Percentiles rank a stretch among this genome's conserved stretches.
These are phyloP conservation scores for Saccharomycopsis fibuligera DNA, from an alignment of 805 yeast genomes.

Conservation along the genomic window DNA sequence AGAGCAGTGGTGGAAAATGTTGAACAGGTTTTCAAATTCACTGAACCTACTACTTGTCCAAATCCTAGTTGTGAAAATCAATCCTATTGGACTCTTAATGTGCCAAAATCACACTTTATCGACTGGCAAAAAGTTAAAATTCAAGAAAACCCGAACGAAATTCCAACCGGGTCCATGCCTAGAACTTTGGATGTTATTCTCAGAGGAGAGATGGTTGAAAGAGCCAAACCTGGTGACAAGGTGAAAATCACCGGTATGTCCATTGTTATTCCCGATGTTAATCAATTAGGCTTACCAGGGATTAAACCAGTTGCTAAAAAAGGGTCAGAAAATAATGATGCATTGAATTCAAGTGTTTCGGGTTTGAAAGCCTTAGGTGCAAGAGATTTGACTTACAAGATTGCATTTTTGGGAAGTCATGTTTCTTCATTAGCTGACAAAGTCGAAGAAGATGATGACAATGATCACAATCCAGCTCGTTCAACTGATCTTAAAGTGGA, in stretches of 20 bases:
- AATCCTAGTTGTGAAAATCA: conserved; percentile 85
- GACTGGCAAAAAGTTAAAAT: conserved; percentile 97
- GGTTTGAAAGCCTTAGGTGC: conserved; percentile 90
- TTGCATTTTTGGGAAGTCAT: conserved; percentile 89
- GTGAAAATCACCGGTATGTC: conserved; percentile 92
- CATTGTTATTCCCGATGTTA: conserved; percentile 89
- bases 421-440: conserved; percentile 55
- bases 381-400: conserved; percentile 84
- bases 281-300: conserved; percentile 93
- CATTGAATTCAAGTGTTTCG: conserved; percentile 76
- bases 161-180: conserved; percentile 98
- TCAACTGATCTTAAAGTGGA: conserved; percentile 24
- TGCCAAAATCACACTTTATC: conserved; percentile 76
- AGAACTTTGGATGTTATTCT: conserved; percentile 88
- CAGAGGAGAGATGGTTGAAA: conserved; percentile 90
- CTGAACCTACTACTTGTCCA: conserved; percentile 91
- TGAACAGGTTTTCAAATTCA: conserved; percentile 87
- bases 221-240: conserved; percentile 96
- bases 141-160: conserved; percentile 93
- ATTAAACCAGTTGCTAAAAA: conserved; percentile 78
- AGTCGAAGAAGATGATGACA: conserved; percentile 23
- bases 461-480: conserved; percentile 11
- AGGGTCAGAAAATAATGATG: conserved; percentile 42
- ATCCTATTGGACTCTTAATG: conserved; percentile 75
- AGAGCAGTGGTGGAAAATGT: conserved; percentile 79